Conservation (phyloP, 805 yeast species). For the Nakazawaea pomicola region DNA sequence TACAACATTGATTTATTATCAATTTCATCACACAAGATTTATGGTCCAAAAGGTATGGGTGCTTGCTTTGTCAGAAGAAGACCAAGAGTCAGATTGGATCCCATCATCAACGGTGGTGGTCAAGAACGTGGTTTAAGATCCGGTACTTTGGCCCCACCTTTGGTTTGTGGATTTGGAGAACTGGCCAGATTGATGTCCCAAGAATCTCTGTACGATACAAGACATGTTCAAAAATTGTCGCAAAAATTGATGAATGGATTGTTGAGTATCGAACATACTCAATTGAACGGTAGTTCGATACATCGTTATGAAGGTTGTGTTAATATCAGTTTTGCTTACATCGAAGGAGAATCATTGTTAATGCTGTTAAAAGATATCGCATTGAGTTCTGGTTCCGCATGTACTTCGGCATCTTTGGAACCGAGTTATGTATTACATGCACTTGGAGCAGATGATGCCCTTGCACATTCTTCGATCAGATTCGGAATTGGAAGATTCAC, state of each 20-base stretch:
- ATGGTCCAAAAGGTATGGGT: slow-evolving; percentile 98
- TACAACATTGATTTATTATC: slow-evolving; percentile 91
- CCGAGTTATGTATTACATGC: slow-evolving; percentile 97
- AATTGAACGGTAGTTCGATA: slow-evolving; percentile 76
- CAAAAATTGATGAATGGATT: slow-evolving; percentile 68
- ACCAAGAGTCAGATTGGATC: slow-evolving; percentile 96
- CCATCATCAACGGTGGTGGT: slow-evolving; percentile 95
- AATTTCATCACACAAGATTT: slow-evolving; percentile 91
- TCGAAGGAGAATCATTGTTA: slow-evolving; percentile 94
- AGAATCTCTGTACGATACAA: slow-evolving; percentile 71
- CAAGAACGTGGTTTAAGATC: slow-evolving; percentile 98
- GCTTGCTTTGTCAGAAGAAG: slow-evolving; percentile 94
- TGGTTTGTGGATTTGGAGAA: slow-evolving; percentile 94
- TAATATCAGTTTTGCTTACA: slow-evolving; percentile 92
- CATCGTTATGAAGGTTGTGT: slow-evolving; percentile 91
- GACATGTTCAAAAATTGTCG: slow-evolving; percentile 68
- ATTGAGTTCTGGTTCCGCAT: slow-evolving; percentile 93
- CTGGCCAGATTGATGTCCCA: slow-evolving; percentile 80
- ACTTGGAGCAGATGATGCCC: slow-evolving; percentile 94
- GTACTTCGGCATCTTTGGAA: slow-evolving; percentile 97
- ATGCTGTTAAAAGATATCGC: slow-evolving; percentile 99
- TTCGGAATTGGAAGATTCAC: slow-evolving; percentile 97
- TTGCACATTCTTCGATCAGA: slow-evolving; percentile 97
- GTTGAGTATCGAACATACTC: slow-evolving; percentile 80
- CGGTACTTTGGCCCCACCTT: slow-evolving; percentile 96